Conservation (phyloP, 2,329 filamentous ascomycete species). For the Fusarium sp. region DNA sequence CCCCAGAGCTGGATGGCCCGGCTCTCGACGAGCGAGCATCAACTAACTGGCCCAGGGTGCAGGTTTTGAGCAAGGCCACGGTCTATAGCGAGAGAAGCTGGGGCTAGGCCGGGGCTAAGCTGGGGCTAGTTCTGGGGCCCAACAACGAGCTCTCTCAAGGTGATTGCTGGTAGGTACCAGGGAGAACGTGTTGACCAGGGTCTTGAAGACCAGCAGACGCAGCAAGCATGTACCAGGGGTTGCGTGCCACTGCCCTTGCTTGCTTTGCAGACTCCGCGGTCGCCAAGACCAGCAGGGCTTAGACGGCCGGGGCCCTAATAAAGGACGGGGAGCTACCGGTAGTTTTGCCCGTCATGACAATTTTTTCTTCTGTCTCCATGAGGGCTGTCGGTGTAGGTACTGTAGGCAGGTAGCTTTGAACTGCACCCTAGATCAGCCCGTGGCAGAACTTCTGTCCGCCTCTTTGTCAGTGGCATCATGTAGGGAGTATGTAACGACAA, state of each 20-base stretch:
- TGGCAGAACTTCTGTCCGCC: neutral
- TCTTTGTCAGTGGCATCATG: neutral
- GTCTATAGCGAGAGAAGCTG: conserved; percentile 30
- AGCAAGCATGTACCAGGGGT: conserved; percentile 35
- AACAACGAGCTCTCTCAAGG: conserved; percentile 35
- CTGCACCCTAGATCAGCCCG: neutral
- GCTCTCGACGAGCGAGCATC: conserved; percentile 16
- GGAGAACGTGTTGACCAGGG: conserved; percentile 43
- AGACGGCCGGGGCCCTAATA: conserved; percentile 37
- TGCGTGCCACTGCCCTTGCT: conserved; percentile 33
- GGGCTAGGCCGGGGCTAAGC: conserved; percentile 39
- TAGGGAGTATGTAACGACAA: neutral
- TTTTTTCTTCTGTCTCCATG: conserved; percentile 20
- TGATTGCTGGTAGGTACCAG: conserved; percentile 37
- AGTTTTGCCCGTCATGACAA: conserved; percentile 37
- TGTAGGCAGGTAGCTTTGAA: conserved; percentile 11
- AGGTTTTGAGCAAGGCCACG: conserved; percentile 31
- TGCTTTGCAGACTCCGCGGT: conserved; percentile 32
- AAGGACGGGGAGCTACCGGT: conserved; percentile 44
- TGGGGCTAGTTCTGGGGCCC: conserved; percentile 20
- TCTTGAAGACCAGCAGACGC: conserved; percentile 35
- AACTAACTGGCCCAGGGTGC: conserved; percentile 21
- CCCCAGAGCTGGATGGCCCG: conserved; percentile 39
- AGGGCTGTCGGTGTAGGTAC: conserved; percentile 29
- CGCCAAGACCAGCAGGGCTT: conserved; percentile 43